Percentiles rank a stretch among this genome's conserved stretches.
Evolutionary conservation across 2,329 filamentous ascomycete genomes (phyloP).

Genomic region (Colletotrichum aenigma): DNA sequence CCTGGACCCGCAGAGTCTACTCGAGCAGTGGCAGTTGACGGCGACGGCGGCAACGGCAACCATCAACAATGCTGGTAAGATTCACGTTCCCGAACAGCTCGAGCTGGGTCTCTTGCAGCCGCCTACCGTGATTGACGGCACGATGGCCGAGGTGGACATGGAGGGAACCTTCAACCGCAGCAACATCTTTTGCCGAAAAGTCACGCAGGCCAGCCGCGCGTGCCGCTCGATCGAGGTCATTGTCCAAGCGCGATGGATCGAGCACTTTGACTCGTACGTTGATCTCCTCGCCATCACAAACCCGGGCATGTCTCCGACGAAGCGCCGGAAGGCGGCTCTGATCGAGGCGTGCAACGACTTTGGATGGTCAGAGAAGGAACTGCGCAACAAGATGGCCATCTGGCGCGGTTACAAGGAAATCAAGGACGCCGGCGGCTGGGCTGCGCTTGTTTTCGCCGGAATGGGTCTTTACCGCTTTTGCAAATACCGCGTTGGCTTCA

Average conservation of each 20-base stretch:
- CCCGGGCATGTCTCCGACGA: conserved; percentile 45
- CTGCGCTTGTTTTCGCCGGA: conserved; percentile 59
- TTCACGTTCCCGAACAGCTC: conserved; percentile 14
- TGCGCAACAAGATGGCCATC: conserved; percentile 53
- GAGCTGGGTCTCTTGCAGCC: conserved; percentile 14
- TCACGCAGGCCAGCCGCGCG: conserved; percentile 49
- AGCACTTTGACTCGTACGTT: conserved; percentile 57
- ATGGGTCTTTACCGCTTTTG: conserved; percentile 64
- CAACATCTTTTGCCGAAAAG: conserved; percentile 34
- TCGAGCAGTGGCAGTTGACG: conserved; percentile 28
- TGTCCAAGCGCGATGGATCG: conserved; percentile 61
- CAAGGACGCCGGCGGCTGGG: conserved; percentile 60
- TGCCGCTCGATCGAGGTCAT: conserved; percentile 63
- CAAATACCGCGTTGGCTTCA: conserved; percentile 62
- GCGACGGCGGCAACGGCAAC: conserved; percentile 21
- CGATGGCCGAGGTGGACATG: conserved; percentile 2
- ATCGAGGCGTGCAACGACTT: conserved; percentile 59
- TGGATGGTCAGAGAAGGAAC: conserved; percentile 60
- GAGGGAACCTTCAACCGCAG: conserved; percentile 31
- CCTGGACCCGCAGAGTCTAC: conserved; percentile 30
- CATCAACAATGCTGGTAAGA: conserved; percentile 19
- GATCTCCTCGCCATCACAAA: conserved; percentile 41
- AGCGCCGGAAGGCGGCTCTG: conserved; percentile 55
- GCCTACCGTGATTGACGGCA: neutral
- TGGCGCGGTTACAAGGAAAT: conserved; percentile 66